These are phyloP conservation scores for Trichosporon coremiiforme DNA, from an alignment of 1,284 basidiomycete genomes.

Conservation along the genomic window DNA sequence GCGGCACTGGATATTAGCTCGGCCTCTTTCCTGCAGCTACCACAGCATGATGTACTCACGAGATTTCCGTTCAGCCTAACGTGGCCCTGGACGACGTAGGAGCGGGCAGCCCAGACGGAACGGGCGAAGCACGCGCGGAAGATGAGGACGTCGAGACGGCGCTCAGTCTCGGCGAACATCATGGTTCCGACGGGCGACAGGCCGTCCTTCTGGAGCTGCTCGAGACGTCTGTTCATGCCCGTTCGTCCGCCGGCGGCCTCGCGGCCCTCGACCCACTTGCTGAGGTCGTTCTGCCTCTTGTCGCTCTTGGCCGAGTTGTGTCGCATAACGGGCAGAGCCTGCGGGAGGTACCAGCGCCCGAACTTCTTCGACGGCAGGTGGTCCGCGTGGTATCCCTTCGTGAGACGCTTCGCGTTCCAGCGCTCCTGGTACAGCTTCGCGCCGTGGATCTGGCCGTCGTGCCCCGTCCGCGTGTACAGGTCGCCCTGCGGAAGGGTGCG, in stretches of 20 bases:
- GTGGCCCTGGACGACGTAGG: conserved; percentile 81
- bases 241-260: conserved; percentile 47
- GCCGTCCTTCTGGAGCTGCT: conserved; percentile 62
- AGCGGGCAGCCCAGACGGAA: conserved; percentile 85
- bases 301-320: conserved; percentile 41
- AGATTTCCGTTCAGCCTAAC: conserved; percentile 87
- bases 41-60: conserved; percentile 60
- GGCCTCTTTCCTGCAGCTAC: conserved; percentile 20
- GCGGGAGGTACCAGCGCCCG: conserved; percentile 93
- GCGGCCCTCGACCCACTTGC: conserved; percentile 63
- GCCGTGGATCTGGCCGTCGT: conserved; percentile 64
- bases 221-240: conserved; percentile 57
- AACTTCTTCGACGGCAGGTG: conserved; percentile 89
- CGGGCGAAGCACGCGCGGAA: conserved; percentile 90
- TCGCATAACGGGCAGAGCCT: conserved; percentile 78
- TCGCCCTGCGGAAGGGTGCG: conserved; percentile 62
- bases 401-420: conserved; percentile 82
- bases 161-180: conserved; percentile 92
- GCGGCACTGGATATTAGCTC: conserved; percentile 62
- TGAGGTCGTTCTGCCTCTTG: conserved; percentile 58
- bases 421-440: conserved; percentile 87
- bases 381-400: conserved; percentile 95
- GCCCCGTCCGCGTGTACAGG: conserved; percentile 56
- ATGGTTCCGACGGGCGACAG: conserved; percentile 77
- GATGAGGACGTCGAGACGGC: conserved; percentile 86